A percentile compares a stretch with the other conserved stretches of the same genome.
Conservation (phyloP, 2,329 filamentous ascomycete species). For the Scopulariopsis brevicaulis region DNA sequence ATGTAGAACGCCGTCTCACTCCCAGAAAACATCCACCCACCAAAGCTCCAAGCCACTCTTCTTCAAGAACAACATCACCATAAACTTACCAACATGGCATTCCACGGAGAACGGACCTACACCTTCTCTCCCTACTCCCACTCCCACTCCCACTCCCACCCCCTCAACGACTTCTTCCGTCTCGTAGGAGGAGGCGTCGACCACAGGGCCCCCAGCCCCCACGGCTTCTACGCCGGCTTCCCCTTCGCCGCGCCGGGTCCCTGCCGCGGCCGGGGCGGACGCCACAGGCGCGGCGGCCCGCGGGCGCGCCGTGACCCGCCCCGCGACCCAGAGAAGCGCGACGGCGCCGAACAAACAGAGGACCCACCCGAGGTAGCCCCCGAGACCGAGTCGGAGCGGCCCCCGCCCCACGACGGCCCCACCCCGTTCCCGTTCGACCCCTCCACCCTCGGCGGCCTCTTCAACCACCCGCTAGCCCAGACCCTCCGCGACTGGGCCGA, state of each 20-base stretch:
- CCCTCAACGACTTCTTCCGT: constrained; percentile 2
- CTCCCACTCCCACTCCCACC: not conserved
- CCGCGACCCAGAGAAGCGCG: constrained; percentile 19
- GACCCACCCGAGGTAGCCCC: constrained; percentile 20
- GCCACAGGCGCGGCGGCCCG: constrained; percentile 6
- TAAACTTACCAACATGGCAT: constrained; percentile 2
- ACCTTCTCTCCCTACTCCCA: not conserved
- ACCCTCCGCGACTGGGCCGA: constrained; percentile 26
- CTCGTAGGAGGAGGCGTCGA: constrained; percentile 2
- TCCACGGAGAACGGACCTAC: not conserved
- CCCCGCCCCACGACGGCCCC: constrained; percentile 12
- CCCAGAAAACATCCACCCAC: not conserved
- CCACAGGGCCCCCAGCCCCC: not conserved
- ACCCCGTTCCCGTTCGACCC: constrained; percentile 22
- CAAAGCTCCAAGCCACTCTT: not conserved
- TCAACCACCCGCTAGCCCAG: constrained; percentile 30
- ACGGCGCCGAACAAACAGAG: constrained; percentile 17
- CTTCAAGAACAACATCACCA: not conserved
- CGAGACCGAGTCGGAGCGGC: constrained; percentile 14
- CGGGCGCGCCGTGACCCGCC: constrained; percentile 8
- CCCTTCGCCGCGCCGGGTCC: constrained; percentile 7
- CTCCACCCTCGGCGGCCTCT: constrained; percentile 23
- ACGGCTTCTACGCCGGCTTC: constrained; percentile 18
- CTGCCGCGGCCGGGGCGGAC: constrained; percentile 6
- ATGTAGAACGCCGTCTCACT: not conserved